phyloP scores from a whole-genome alignment of 352 stramenopile genomes.

The Globisporangium nunn region DNA sequence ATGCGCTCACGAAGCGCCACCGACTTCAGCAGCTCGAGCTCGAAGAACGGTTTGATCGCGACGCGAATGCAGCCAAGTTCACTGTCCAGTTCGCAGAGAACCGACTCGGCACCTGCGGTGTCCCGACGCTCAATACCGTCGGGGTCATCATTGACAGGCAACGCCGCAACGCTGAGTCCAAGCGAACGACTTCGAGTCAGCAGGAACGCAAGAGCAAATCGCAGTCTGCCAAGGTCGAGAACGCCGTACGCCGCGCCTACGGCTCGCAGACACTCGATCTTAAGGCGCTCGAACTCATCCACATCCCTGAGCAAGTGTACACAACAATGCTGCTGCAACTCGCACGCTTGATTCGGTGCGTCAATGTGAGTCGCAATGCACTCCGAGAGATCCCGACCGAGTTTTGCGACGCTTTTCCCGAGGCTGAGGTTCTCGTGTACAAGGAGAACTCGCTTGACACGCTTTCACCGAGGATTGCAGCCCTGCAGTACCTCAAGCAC shows the following conservation, averaged over 20 bases:
- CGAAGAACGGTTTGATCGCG: constrained; percentile 47
- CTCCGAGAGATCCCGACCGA: constrained; percentile 40
- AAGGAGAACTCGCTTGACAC: constrained; percentile 59
- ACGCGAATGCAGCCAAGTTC: constrained; percentile 29
- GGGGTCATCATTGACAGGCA: constrained; percentile 46
- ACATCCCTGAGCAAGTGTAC: constrained; percentile 48
- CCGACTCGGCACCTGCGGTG: constrained; percentile 46
- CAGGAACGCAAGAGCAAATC: background rate
- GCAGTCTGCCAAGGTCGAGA: constrained; percentile 16
- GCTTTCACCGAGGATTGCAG: constrained; percentile 21
- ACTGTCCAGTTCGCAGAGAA: constrained; percentile 50
- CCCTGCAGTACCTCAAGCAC: constrained; percentile 27
- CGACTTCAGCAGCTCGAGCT: constrained; percentile 35
- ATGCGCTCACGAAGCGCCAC: constrained; percentile 40
- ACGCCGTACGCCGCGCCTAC: constrained; percentile 41
- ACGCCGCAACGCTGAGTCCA: constrained; percentile 6
- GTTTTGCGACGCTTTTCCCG: constrained; percentile 50
- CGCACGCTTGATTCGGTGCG: constrained; percentile 38
- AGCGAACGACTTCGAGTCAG: constrained; percentile 7
- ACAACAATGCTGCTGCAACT: constrained; percentile 64
- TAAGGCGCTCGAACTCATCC: constrained; percentile 54
- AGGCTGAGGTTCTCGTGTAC: constrained; percentile 39
- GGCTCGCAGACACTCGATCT: constrained; percentile 54
- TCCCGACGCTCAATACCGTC: constrained; percentile 63
- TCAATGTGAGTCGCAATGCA: constrained; percentile 69